Conservation (phyloP, 768 basidiomycete genomes). For the Podaxis rugospora region DNA sequence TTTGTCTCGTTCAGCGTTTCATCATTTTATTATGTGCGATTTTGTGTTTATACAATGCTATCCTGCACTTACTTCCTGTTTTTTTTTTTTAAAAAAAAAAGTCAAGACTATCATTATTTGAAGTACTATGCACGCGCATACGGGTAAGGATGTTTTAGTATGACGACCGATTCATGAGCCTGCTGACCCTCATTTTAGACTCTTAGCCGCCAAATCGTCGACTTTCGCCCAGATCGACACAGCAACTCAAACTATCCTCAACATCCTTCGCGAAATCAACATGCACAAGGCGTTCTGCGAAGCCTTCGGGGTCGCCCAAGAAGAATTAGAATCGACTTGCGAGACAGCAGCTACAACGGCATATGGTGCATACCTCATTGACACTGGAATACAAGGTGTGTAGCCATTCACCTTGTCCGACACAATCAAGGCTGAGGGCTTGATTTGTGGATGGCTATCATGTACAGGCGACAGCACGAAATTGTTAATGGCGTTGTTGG, state of each 20-base stretch:
- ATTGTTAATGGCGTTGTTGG: conserved; percentile 75
- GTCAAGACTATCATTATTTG: conserved; percentile 80
- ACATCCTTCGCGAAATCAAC: conserved; percentile 62
- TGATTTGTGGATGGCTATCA: neutral
- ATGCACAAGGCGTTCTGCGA: conserved; percentile 74
- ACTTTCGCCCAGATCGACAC: conserved; percentile 57
- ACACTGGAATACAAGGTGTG: conserved; percentile 67
- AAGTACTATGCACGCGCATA: conserved; percentile 86
- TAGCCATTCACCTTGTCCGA: neutral
- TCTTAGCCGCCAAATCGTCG: conserved; percentile 76
- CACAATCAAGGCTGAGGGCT: neutral
- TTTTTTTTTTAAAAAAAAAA: too few relatives aligned
- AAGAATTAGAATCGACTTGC: conserved; percentile 54
- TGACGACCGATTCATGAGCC: neutral
- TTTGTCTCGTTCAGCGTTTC: conserved; percentile 59
- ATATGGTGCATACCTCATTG: conserved; percentile 84
- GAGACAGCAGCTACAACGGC: conserved; percentile 76
- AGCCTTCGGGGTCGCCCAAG: conserved; percentile 58
- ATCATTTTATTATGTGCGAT: conserved; percentile 80
- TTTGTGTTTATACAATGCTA: neutral
- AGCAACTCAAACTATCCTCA: conserved; percentile 58
- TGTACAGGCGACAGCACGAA: conserved; percentile 62
- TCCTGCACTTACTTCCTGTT: neutral
- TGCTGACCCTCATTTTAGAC: conserved; percentile 29
- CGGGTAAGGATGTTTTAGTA: conserved; percentile 35